Evolutionary conservation across 495 filamentous ascomycete species (phyloP).

Genomic region (Aspergillus saccharolyticus): DNA sequence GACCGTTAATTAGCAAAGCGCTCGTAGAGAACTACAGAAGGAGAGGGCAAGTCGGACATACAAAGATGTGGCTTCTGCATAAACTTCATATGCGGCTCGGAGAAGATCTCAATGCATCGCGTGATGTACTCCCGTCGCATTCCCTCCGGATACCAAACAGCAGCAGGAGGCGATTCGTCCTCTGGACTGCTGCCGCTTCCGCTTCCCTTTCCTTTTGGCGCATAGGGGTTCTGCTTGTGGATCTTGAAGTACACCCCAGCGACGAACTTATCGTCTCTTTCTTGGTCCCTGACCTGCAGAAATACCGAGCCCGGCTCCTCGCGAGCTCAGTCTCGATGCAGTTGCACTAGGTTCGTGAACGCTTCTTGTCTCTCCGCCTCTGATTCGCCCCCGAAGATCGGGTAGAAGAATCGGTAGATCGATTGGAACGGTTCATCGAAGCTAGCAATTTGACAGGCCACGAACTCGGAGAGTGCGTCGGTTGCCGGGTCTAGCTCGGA

Average conservation of each 20-base stretch:
- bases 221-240: too few species aligned
- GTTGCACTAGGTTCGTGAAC: not conserved
- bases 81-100: not conserved
- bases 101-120: not conserved
- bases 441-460: not conserved
- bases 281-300: not conserved
- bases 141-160: not conserved
- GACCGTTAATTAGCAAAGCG: too few species aligned
- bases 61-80: constrained; percentile 1
- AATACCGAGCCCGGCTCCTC: not conserved
- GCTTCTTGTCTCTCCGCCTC: not conserved
- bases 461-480: not conserved
- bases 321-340: not conserved
- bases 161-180: too few species aligned
- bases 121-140: not conserved
- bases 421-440: too few species aligned
- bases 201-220: too few species aligned
- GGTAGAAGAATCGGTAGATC: too few species aligned
- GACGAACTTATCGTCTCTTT: too few species aligned
- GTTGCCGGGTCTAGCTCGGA: not conserved
- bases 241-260: too few species aligned
- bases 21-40: too few species aligned
- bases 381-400: not conserved
- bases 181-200: too few species aligned
- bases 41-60: not conserved